A percentile compares a stretch with the other conserved stretches of the same genome.
Evolutionary conservation across 257 asterid genomes (phyloP).

Genomic region (Solanum sitiens): DNA sequence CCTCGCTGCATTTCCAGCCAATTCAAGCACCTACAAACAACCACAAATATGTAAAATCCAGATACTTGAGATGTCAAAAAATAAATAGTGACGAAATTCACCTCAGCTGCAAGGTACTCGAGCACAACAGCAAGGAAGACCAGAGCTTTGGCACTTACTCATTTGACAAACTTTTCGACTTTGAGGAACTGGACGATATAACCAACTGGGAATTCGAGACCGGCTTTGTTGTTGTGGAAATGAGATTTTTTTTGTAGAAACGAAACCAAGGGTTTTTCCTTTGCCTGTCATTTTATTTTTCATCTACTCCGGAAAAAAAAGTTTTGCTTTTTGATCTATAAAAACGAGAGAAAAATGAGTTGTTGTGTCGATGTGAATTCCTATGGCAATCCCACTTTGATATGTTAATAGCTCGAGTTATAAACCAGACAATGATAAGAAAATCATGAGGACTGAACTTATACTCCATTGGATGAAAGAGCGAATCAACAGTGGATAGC

Average conservation of each 20-base stretch:
- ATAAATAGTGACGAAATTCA: neutral
- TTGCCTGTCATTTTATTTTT: neutral
- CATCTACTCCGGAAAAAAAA: no score
- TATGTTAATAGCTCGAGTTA: no score
- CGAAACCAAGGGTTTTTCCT: neutral
- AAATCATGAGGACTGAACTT: conserved; percentile 17
- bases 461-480: conserved; percentile 23
- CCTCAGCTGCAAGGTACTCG: neutral
- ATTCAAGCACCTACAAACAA: neutral
- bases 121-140: neutral
- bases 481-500: conserved; percentile 12
- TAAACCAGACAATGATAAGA: neutral
- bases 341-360: no score
- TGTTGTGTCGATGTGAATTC: no score
- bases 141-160: no score
- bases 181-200: no score
- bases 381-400: no score
- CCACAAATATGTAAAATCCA: no score
- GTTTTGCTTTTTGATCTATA: no score
- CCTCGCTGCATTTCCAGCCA: neutral
- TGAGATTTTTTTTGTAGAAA: neutral
- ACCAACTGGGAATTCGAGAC: neutral
- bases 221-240: no score
- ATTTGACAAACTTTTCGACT: no score
- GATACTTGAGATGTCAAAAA: no score